Evolutionary conservation across 345 rosid genomes (phyloP).

Genomic region (Geranium brycei): DNA sequence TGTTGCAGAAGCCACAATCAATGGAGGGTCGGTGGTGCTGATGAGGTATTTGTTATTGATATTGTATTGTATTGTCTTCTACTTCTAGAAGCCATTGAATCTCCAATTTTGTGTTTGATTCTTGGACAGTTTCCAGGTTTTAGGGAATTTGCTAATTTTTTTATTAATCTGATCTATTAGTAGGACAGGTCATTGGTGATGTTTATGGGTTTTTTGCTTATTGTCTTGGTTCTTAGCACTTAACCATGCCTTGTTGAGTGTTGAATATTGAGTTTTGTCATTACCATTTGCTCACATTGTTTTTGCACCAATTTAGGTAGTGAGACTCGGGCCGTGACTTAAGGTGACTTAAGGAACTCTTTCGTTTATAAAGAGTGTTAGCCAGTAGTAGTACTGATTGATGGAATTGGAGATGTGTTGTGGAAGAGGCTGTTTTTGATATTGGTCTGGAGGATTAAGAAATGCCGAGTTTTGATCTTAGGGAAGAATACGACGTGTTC

Average conservation of each 20-base stretch:
- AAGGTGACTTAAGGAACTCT: conserved; percentile 17
- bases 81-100: too few species aligned
- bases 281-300: conserved; percentile 1
- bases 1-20: conserved; percentile 22
- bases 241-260: conserved; percentile 18
- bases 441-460: conserved; percentile 24
- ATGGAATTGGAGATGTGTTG: conserved; percentile 14
- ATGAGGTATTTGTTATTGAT: conserved; percentile 12
- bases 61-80: too few species aligned
- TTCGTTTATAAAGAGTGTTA: conserved; percentile 4
- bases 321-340: conserved; percentile 34
- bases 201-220: conserved; percentile 5
- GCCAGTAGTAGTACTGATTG: conserved; percentile 7
- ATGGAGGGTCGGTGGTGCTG: conserved; percentile 49
- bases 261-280: too few species aligned
- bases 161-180: conserved; percentile 11
- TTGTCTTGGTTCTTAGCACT: conserved; percentile 32
- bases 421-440: conserved; percentile 15
- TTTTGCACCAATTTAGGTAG: conserved; percentile 16
- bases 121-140: conserved; percentile 20
- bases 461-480: conserved; percentile 35
- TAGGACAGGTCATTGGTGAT: conserved; percentile 15
- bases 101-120: conserved; percentile 13
- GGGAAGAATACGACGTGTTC: conserved; percentile 42
- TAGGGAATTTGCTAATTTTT: conserved; percentile 17